Evolutionary conservation across 2,329 filamentous ascomycete genomes (phyloP), one percentile per base, ranked within the genome.

Genomic region (Colletotrichum cereale): DNA sequence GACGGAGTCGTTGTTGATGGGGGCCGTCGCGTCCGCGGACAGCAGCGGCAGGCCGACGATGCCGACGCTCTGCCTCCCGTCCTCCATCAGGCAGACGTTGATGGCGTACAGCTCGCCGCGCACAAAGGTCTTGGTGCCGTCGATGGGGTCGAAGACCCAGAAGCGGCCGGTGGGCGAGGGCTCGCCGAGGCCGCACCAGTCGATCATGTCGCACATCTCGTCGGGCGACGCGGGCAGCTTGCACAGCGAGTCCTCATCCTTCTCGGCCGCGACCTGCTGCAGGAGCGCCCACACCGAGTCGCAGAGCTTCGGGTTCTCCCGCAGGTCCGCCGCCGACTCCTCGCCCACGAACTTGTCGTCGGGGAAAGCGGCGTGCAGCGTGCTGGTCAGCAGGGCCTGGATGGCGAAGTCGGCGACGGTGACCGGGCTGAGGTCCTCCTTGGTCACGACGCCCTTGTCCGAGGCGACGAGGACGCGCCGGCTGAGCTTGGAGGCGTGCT

Each of bases 101-200:
- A 89, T 86, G 67, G 87, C 88, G 74, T 89, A 90, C 57, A 88
- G 83, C 74, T 88, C 80, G 7, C 86, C 84, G 14, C 81, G 79
- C 11, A 90, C 80, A 65, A 88, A 90, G 0, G 87, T 88, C 79
- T 87, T 85, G 2, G 88, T 90, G 10, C 88, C 88, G 73, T 90
- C 88, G 38, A 90, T 89, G 0, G 88, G 88, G 75, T 90, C 88
- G 74, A 90, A 89, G 0, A 90, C 83, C 88, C 88, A 90, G 11
- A 85, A 84, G 18, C 87, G 78, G 10, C 83, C 84, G 61, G 64
- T 5, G 0, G 66, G 66, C 18, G 70, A 71, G 5, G 82, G 84
- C 21, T 77, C 77, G 31, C 82, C 82, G 26, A 80, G 74, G 38
- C 85, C 84, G 71, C 87, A 88, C 73, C 82, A 82, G 77, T 90